A percentile compares a stretch with the other conserved stretches of the same genome.
These are phyloP conservation scores for Diaporthe helianthi DNA, from an alignment of 2,329 filamentous ascomycete genomes.

Conservation along the genomic window DNA sequence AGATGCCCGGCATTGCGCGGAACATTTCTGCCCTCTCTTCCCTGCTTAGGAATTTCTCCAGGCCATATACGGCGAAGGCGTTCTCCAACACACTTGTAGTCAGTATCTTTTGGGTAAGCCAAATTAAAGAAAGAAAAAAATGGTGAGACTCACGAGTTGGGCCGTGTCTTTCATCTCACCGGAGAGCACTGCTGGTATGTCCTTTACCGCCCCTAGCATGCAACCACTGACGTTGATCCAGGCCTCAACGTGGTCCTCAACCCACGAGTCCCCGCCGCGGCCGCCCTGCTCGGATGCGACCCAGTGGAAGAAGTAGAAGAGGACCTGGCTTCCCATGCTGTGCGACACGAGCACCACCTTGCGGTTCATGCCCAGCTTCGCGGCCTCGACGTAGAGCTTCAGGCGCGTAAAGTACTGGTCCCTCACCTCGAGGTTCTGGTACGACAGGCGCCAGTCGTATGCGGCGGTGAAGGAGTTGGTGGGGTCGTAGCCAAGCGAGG, in stretches of 20 bases:
- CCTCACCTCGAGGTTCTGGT: conserved; percentile 84
- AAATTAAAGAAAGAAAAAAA: too few relatives aligned
- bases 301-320: conserved; percentile 81
- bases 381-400: conserved; percentile 89
- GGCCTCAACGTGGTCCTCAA: conserved; percentile 85
- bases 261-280: conserved; percentile 84
- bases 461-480: conserved; percentile 73
- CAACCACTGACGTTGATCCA: conserved; percentile 99
- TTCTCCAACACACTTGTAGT: conserved; percentile 54
- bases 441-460: conserved; percentile 93
- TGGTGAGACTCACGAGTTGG: conserved; percentile 62
- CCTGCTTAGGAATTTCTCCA: conserved; percentile 93
- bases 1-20: conserved; percentile 95
- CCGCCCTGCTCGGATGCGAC: conserved; percentile 82
- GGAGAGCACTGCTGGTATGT: conserved; percentile 85
- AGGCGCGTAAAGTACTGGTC: conserved; percentile 94
- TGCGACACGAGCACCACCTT: conserved; percentile 91
- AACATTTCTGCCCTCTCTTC: conserved; percentile 93
- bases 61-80: conserved; percentile 92
- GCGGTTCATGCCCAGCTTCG: conserved; percentile 72
- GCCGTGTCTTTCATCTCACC: conserved; percentile 99
- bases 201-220: conserved; percentile 95
- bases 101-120: conserved; percentile 2
- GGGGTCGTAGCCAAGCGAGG: conserved; percentile 94
- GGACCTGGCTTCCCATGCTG: conserved; percentile 96